A percentile compares a stretch with the other conserved stretches of the same genome.
Conservation (phyloP, 2,329 filamentous ascomycete genomes). For the Colletotrichum echinochloae region DNA sequence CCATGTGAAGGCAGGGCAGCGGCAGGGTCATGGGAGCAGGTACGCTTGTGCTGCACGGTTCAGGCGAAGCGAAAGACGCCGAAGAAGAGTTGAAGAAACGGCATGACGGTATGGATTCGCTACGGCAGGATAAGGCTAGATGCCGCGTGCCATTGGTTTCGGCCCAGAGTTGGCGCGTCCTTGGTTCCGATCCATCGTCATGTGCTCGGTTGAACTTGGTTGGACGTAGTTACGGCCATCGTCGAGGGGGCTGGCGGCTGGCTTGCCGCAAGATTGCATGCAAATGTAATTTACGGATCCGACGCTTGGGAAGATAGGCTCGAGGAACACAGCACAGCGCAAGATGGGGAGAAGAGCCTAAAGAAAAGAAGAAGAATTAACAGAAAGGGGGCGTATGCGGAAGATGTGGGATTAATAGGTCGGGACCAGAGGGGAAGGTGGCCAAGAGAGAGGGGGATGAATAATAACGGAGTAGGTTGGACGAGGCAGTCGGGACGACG, state of each 20-base stretch:
- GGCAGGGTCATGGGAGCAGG: not conserved
- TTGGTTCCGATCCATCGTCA: constrained; percentile 2
- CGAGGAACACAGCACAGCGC: accelerated
- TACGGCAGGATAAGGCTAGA: not conserved
- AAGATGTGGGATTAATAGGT: not conserved
- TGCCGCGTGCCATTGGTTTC: constrained; percentile 5
- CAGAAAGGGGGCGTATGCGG: not conserved
- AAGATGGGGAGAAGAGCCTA: not conserved
- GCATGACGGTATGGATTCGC: not conserved
- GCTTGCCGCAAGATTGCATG: not conserved
- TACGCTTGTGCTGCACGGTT: constrained; percentile 21
- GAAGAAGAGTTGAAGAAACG: constrained; percentile 1
- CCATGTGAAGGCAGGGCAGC: not conserved
- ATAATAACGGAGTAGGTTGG: not conserved
- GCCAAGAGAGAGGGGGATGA: not conserved
- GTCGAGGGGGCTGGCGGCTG: not conserved
- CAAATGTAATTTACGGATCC: not conserved
- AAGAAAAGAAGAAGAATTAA: too few species aligned
- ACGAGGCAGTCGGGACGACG: not conserved
- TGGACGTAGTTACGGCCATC: not conserved
- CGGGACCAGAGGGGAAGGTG: not conserved
- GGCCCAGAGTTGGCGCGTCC: constrained; percentile 8
- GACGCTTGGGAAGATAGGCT: not conserved
- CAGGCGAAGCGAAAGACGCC: not conserved
- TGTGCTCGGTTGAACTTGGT: constrained; percentile 12